A percentile compares a stretch with the other conserved stretches of the same genome.
These are phyloP conservation scores for Sporothrix euskadiensis DNA, from an alignment of 2,329 filamentous ascomycete species.

Conservation along the genomic window DNA sequence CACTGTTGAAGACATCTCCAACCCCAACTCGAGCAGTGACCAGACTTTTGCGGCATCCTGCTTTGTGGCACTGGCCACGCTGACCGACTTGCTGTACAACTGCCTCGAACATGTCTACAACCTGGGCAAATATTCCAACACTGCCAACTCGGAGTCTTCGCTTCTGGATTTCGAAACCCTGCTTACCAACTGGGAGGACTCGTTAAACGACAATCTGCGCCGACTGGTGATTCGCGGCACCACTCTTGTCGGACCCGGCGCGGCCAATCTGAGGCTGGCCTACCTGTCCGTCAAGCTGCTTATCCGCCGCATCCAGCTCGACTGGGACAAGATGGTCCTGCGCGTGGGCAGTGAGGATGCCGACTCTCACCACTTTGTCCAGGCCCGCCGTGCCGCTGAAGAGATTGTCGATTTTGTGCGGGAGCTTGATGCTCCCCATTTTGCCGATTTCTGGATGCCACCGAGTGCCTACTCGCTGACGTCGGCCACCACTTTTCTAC, in stretches of 20 bases:
- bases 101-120: not conserved
- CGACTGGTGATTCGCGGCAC: not conserved
- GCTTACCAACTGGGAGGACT: not conserved
- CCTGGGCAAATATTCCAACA: not conserved
- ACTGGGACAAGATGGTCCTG: not conserved
- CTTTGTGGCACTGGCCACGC: not conserved
- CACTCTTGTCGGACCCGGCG: not conserved
- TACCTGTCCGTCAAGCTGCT: not conserved
- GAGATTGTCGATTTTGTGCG: conserved; percentile 21
- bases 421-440: not conserved
- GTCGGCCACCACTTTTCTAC: not conserved
- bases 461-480: conserved; percentile 8
- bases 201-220: not conserved
- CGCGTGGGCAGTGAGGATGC: not conserved
- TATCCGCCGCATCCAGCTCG: not conserved
- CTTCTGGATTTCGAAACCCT: not conserved
- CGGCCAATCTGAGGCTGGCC: not conserved
- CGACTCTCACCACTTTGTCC: conserved; percentile 7
- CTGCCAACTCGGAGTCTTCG: not conserved
- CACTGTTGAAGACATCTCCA: not conserved
- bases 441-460: conserved; percentile 13
- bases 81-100: not conserved
- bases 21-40: not conserved
- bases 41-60: not conserved
- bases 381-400: conserved; percentile 1